phyloP scores from a whole-genome alignment of 2,329 filamentous ascomycete genomes.

The Epichloe elymi region DNA sequence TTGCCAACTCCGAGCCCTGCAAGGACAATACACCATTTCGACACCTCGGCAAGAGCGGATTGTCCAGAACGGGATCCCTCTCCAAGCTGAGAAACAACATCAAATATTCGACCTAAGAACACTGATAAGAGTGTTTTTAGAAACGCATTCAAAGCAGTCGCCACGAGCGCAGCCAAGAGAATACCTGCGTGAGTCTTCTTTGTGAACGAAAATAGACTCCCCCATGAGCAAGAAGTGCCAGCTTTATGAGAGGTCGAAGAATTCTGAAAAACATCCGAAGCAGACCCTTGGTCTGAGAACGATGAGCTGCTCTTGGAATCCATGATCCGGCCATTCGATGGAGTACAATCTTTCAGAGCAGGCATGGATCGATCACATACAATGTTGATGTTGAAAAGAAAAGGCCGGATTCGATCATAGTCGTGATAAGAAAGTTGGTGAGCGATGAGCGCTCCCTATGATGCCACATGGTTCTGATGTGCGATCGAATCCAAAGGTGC shows the following conservation, averaged over 20 bases:
- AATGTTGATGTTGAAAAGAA: background rate
- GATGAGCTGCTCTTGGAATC: background rate
- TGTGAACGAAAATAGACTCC: constrained; percentile 59
- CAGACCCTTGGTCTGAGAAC: background rate
- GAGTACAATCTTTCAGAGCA: background rate
- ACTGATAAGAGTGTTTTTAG: constrained; percentile 54
- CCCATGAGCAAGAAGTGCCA: constrained; percentile 15
- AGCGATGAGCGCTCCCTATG: background rate
- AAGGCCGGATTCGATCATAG: background rate
- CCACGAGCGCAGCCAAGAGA: constrained; percentile 39
- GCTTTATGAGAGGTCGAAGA: background rate
- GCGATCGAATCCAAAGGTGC: background rate
- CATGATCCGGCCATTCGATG: background rate
- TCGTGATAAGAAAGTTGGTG: background rate
- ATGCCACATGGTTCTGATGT: background rate
- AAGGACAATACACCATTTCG: constrained; percentile 49
- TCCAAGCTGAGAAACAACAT: constrained; percentile 54
- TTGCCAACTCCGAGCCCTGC: constrained; percentile 47
- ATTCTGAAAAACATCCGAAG: background rate
- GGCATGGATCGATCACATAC: background rate
- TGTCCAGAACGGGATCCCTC: constrained; percentile 33
- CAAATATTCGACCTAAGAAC: constrained; percentile 63
- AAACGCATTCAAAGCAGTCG: constrained; percentile 46
- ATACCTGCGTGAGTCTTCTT: constrained; percentile 42
- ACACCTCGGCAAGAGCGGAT: constrained; percentile 42